Base-by-base conservation (phyloP, 352 stramenopile species). In the Phytophthora pseudosyringae region DNA sequence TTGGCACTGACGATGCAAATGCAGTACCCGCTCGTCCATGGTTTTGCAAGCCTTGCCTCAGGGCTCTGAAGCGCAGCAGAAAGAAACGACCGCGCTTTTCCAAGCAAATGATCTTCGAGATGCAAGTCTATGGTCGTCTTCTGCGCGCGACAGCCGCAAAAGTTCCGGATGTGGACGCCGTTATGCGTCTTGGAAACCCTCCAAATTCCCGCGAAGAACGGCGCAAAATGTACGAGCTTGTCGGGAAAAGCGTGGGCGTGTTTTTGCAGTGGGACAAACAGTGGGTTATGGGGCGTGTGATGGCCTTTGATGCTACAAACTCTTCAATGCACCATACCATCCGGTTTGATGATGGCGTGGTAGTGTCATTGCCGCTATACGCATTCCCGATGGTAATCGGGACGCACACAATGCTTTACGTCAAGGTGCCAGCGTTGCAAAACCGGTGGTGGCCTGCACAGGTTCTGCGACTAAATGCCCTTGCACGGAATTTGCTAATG, bases 101-200 rank as follows among this genome's bases (percentile, higher is more conserved):
- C 3, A 93, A 92, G 66, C 87, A 94, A 63, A 93, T 95, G 85
- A 70, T 93, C 46, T 60, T 92, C 32, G 87, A 93, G 31, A 93
- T 95, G 80, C 83, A 93, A 65, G 44, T 91, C 6, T 91, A 92
- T 49, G 83, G 87, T 12, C 74, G 76, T 16, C 64, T 93, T 25
- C 62, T 95, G 31, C 82, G 84, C 3, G 68, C 75, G 0, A 91
- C 83, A 9, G 75, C 84, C n/a, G 84, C 78, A 0, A 93, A 90
- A 67, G 70, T 84, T 15, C 66, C 80, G 15, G 78, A 93, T 61
- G 21, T 76, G 2, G 60, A 88, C 18, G 63, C 75, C 26, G 64
- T 67, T 6, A 74, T 74, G 8, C 41, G 86, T 28, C 67, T 76
- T 31, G 81, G 80, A 11, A 90, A 85, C 13, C 70, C 75, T 1